phyloP scores from a whole-genome alignment of 495 filamentous ascomycete species.

The Aspergillus coremiiformis region DNA sequence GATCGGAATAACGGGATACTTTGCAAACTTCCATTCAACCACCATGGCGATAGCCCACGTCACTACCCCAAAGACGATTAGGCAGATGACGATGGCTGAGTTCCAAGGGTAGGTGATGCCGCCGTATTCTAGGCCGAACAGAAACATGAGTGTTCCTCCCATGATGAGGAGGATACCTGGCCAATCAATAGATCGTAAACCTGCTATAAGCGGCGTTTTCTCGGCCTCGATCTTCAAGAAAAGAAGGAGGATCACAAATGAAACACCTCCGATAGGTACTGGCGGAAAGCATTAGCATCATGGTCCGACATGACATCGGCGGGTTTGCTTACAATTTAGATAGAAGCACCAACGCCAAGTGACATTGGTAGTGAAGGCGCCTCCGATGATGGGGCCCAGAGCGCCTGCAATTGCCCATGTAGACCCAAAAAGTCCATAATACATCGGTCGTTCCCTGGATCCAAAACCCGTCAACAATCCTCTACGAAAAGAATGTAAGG shows the following conservation, averaged over 20 bases:
- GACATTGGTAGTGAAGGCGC: conserved; percentile 60
- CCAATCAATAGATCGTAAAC: conserved; percentile 73
- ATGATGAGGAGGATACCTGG: conserved; percentile 60
- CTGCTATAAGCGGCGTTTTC: conserved; percentile 59
- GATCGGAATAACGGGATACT: conserved; percentile 70
- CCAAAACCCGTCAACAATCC: conserved; percentile 13
- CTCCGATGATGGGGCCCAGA: conserved; percentile 68
- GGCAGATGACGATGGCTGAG: conserved; percentile 67
- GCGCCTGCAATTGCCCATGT: conserved; percentile 71
- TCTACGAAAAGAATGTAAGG: background rate
- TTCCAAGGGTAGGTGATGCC: conserved; percentile 69
- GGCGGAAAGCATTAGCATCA: conserved; percentile 9
- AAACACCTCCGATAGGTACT: conserved; percentile 67
- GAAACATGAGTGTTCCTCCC: conserved; percentile 72
- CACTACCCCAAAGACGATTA: conserved; percentile 67
- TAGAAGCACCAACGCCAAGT: conserved; percentile 61
- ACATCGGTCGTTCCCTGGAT: conserved; percentile 52
- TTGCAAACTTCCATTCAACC: conserved; percentile 64
- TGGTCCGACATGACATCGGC: background rate
- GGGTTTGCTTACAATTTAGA: conserved; percentile 47
- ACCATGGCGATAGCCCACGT: conserved; percentile 56
- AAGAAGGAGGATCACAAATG: conserved; percentile 57
- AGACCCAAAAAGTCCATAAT: conserved; percentile 57
- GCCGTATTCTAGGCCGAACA: conserved; percentile 73
- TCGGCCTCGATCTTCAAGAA: conserved; percentile 73